Conservation (phyloP, 306 rosid species). For the Rosa persica region DNA sequence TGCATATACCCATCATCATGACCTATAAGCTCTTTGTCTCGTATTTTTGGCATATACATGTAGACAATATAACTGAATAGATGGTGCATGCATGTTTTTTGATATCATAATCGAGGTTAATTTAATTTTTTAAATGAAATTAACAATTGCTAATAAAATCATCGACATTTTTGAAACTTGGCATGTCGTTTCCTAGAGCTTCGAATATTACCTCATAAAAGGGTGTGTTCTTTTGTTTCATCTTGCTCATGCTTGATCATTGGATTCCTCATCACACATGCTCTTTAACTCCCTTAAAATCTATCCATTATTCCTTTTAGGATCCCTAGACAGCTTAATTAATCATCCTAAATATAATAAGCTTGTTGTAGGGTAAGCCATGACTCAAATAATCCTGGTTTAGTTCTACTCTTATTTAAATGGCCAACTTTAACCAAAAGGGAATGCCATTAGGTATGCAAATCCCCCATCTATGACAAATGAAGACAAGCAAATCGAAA, state of each 20-base stretch:
- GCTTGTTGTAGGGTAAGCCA: slow-evolving; percentile 11
- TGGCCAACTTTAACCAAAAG: slow-evolving; percentile 1
- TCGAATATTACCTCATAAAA: slow-evolving; percentile 40
- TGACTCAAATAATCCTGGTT: slow-evolving; percentile 8
- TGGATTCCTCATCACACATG: slow-evolving; percentile 59
- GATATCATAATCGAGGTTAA: slow-evolving; percentile 17
- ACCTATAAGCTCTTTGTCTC: slow-evolving; percentile 11
- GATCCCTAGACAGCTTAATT: slow-evolving; percentile 54
- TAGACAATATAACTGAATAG: slow-evolving; percentile 22
- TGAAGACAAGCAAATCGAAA: slow-evolving; percentile 27
- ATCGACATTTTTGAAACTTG: slow-evolving; percentile 44
- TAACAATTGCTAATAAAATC: slow-evolving; percentile 18
- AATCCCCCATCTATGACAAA: slow-evolving; percentile 5
- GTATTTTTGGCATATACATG: slow-evolving; percentile 19
- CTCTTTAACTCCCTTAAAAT: slow-evolving; percentile 27
- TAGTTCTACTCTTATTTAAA: background rate
- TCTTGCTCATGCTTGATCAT: slow-evolving; percentile 48
- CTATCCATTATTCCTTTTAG: slow-evolving; percentile 29
- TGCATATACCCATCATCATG: slow-evolving; percentile 1
- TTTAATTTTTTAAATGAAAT: slow-evolving; percentile 8
- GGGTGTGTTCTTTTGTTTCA: slow-evolving; percentile 41
- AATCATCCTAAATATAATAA: background rate
- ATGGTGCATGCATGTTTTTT: slow-evolving; percentile 22
- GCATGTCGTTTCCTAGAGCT: slow-evolving; percentile 40
- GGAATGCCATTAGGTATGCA: background rate